These are phyloP conservation scores for Lanmaoa rubissima DNA, from an alignment of 768 basidiomycete genomes.

Conservation along the genomic window DNA sequence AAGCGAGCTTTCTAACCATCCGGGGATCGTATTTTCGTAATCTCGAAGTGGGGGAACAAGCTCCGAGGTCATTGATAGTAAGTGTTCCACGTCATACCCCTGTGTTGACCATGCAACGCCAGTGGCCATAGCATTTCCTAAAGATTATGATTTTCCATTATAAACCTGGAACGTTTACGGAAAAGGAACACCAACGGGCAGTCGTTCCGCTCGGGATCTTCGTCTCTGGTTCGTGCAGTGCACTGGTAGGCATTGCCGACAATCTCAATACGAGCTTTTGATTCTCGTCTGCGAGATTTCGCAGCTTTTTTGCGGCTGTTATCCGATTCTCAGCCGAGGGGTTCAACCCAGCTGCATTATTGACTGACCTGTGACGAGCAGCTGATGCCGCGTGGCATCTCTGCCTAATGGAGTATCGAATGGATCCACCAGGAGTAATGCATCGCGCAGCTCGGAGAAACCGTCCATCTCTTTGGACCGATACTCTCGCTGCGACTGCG, in stretches of 20 bases:
- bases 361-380: constrained; percentile 24
- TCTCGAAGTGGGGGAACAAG: constrained; percentile 1
- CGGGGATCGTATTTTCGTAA: not conserved
- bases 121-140: constrained; percentile 9
- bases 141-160: not conserved
- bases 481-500: constrained; percentile 30
- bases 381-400: constrained; percentile 30
- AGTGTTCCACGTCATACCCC: constrained; percentile 2
- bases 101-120: constrained; percentile 8
- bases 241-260: constrained; percentile 11
- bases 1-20: constrained; percentile 8
- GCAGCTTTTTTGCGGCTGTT: constrained; percentile 50
- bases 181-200: constrained; percentile 12
- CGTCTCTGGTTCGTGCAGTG: not conserved
- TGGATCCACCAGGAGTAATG: constrained; percentile 25
- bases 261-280: constrained; percentile 16
- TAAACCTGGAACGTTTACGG: not conserved
- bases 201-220: not conserved
- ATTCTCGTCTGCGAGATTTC: constrained; percentile 25
- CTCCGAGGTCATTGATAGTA: not conserved
- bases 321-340: constrained; percentile 1
- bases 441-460: constrained; percentile 30
- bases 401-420: constrained; percentile 23
- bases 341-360: not conserved
- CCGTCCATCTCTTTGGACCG: constrained; percentile 33